Base-by-base conservation (phyloP, 148 eudicot genomes). In the Limonium bicolor region DNA sequence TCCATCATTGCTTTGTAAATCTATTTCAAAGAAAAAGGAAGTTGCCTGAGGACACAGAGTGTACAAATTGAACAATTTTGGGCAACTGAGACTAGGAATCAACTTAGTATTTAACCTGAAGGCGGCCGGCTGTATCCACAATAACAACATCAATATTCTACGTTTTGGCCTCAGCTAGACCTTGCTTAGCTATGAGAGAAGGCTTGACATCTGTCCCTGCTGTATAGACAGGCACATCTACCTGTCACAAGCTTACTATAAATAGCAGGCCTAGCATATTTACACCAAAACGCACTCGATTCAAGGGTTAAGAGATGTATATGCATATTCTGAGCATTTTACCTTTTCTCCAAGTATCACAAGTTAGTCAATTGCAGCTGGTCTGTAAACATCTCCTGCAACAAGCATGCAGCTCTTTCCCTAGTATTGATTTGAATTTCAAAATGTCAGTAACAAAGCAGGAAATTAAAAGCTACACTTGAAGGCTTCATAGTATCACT, bases 331-430 rank as follows among this genome's bases (percentile, higher is more conserved):
- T n/a, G 22, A 15, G 24, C 10, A 8, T n/a, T 23, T 19, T 65
- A 88, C 97, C 87, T 80, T 83, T 62, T 88, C 54, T 38, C 97
- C 95, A 26, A 88, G 60, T 57, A 88, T 88, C 43, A 70, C 82
- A 50, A 88, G 85, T 59, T 88, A 94, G 54, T 88, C 97, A 37
- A 84, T 80, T 65, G 97, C 97, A 61, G 97, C 97, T 55, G 97
- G 97, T 60, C 97, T 77, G 63, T 88, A 88, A 13, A 88, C 84
- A 63, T 88, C 97, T 62, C 95, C 97, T 42, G 97, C 97, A 68
- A 88, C 68, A 49, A 88, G 77, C 95, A 88, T 84, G 80, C 95
- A 88, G 46, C 73, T 84, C 72, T 88, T 88, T 24, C 95, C 95
- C 97, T 86, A 80, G 48, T 23, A 33, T 21, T 50, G 27, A 50